Base-by-base conservation (phyloP, 208 protist species). In the Porcisia deanei region DNA sequence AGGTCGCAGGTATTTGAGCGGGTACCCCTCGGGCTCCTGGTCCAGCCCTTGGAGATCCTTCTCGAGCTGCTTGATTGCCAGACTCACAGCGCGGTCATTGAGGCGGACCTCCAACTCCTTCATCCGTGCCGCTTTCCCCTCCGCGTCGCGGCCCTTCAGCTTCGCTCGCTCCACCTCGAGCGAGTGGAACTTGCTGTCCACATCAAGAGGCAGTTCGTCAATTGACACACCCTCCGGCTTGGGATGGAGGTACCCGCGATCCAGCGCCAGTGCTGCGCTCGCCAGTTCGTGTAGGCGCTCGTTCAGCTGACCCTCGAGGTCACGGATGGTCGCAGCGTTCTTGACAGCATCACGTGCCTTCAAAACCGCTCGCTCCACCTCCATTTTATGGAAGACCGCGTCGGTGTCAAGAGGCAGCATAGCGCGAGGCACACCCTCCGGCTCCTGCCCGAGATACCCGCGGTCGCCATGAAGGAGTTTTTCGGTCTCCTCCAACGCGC, bases 101-200 rank as follows among this genome's bases (percentile, higher is more conserved):
- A 96, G 77, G 12, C 83, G 77, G 10, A 75, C 79, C 80, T 95
- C 87, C 49, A 93, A 72, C 71, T 93, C 85, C 10, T 53, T 34
- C 25, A 93, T 84, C 22, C 85, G 87, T 3, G 77, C 74, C 2
- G 71, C 71, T 60, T 88, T 85, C 66, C 69, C 66, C 25, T 77
- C 69, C 34, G 81, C 66, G 69, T 89, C 83, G 52, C 81, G 84
- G 30, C 72, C 67, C 79, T 88, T 92, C 72, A 91, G 75, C 67
- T 85, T 87, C 22, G 88, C 87, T 4, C 88, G 80, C 76, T 95
- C 88, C 60, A 91, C 82, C 82, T 95, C 91, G 84, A 93, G 84
- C 65, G 83, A 73, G 73, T 93, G 89, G 53, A 95, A 93, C 80
- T 85, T 84, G 54, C 57, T 61, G 73, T 95, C 88, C 10, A 75